phyloP scores from a whole-genome alignment of 331 rosid species.

The Phaseolus coccineus region DNA sequence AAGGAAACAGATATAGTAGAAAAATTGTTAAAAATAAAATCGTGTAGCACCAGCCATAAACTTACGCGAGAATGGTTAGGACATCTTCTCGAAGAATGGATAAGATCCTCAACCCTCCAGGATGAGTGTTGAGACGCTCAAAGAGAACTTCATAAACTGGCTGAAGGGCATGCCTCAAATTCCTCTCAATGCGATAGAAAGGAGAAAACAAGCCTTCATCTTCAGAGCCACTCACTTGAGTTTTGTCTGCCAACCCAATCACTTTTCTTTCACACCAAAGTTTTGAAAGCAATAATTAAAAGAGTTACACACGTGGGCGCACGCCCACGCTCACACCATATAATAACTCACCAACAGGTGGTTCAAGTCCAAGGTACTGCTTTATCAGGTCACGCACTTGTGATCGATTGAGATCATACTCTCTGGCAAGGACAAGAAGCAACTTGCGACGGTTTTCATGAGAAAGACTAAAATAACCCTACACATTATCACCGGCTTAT shows the following conservation, averaged over 20 bases:
- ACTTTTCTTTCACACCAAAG: conserved; percentile 39
- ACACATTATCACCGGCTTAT: conserved; percentile 46
- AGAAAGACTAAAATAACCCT: conserved; percentile 83
- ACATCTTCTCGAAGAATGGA: conserved; percentile 84
- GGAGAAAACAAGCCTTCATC: conserved; percentile 66
- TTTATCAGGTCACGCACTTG: conserved; percentile 78
- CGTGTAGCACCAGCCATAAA: conserved; percentile 38
- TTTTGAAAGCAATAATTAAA: conserved; percentile 24
- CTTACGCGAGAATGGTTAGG: conserved; percentile 82
- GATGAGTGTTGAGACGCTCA: conserved; percentile 89
- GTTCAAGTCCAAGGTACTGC: conserved; percentile 87
- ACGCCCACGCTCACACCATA: background rate
- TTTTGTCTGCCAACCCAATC: conserved; percentile 58
- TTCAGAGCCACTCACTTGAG: conserved; percentile 56
- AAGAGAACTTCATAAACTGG: conserved; percentile 87
- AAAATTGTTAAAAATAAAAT: conserved; percentile 10
- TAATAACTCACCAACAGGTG: conserved; percentile 69
- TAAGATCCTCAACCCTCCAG: conserved; percentile 89
- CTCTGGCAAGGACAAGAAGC: conserved; percentile 77
- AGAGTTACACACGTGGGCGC: background rate
- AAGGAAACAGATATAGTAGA: background rate
- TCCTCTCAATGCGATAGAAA: conserved; percentile 79
- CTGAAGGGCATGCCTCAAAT: conserved; percentile 83
- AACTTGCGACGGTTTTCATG: conserved; percentile 69
- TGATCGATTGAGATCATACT: conserved; percentile 81